A percentile compares a stretch with the other conserved stretches of the same genome.
phyloP scores from a whole-genome alignment of 768 basidiomycete species.

The Pleurotus citrinopileatus region DNA sequence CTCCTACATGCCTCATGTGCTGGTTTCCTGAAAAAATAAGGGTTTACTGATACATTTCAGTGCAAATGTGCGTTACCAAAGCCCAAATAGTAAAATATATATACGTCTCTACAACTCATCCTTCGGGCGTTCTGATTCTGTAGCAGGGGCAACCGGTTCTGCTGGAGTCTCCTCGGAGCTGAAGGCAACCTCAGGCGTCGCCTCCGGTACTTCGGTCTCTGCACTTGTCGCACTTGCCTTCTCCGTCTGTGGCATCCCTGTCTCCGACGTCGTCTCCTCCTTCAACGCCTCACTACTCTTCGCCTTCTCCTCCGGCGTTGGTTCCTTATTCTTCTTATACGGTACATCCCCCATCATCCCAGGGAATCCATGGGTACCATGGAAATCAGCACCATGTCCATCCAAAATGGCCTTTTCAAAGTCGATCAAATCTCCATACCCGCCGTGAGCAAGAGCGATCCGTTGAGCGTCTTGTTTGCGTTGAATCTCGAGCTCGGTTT shows the following conservation, averaged over 20 bases:
- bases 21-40: too few species aligned
- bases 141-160: too few species aligned
- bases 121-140: constrained; percentile 13
- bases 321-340: constrained; percentile 23
- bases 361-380: constrained; percentile 38
- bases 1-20: too few species aligned
- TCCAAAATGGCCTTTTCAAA: constrained; percentile 46
- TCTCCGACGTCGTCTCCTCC: constrained; percentile 11
- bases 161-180: constrained; percentile 14
- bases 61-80: too few species aligned
- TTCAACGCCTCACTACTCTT: constrained; percentile 9
- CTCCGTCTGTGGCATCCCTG: constrained; percentile 12
- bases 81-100: neutral
- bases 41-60: too few species aligned
- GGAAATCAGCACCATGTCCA: constrained; percentile 40
- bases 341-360: constrained; percentile 37
- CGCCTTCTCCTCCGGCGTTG: constrained; percentile 10
- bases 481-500: constrained; percentile 45
- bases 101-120: constrained; percentile 19
- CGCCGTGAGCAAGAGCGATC: constrained; percentile 49
- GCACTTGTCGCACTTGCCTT: constrained; percentile 5
- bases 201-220: neutral
- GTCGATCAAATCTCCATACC: constrained; percentile 46
- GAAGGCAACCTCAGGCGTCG: neutral
- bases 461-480: constrained; percentile 51